Conservation (phyloP, 805 yeast genomes). For the Hanseniaspora pseudoguilliermondii region DNA sequence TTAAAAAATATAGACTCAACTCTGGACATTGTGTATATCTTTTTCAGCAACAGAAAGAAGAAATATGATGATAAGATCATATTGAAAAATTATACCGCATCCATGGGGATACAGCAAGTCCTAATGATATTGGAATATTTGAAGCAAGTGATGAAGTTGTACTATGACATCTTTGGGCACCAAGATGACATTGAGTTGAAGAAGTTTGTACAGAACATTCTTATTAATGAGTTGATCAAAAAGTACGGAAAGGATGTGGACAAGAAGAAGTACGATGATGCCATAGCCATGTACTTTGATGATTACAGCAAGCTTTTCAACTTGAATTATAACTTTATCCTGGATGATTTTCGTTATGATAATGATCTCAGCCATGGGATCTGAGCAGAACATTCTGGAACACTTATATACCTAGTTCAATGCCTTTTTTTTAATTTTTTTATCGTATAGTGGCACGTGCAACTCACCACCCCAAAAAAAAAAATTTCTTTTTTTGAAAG, state of each 20-base stretch:
- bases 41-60: not conserved
- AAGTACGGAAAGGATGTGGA: not conserved
- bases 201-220: not conserved
- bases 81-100: not conserved
- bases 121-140: slow-evolving; percentile 1
- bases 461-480: no score
- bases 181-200: not conserved
- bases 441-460: no score
- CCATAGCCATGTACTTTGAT: not conserved
- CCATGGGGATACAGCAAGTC: not conserved
- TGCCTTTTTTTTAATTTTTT: no score
- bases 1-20: not conserved
- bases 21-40: not conserved
- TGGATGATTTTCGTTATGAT: slow-evolving; percentile 1
- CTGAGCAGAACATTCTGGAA: not conserved
- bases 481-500: no score
- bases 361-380: not conserved
- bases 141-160: not conserved
- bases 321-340: not conserved
- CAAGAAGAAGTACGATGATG: not conserved
- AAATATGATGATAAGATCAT: not conserved
- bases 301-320: not conserved
- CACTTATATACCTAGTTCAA: not conserved
- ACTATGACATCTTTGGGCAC: not conserved
- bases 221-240: not conserved